Conservation (phyloP, 1,284 basidiomycete genomes). For the Papiliotrema terrestris region DNA sequence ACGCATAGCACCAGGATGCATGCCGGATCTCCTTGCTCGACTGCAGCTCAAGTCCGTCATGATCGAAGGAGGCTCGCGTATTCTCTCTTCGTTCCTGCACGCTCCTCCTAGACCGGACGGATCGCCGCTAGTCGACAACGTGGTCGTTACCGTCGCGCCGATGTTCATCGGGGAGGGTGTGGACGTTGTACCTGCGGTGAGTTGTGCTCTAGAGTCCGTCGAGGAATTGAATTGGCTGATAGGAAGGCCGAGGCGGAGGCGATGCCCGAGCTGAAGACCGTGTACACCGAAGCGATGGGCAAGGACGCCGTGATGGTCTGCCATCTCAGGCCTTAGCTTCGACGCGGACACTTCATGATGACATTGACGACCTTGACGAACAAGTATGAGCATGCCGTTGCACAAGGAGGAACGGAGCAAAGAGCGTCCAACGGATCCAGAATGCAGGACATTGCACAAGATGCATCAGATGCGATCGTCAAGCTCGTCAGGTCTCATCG, state of each 20-base stretch:
- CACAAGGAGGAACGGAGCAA: too few species aligned
- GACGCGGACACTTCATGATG: neutral
- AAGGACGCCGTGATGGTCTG: constrained; percentile 48
- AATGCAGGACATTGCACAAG: too few species aligned
- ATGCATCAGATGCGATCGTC: too few species aligned
- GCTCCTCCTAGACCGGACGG: constrained; percentile 35
- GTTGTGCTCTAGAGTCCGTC: constrained; percentile 6
- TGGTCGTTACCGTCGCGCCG: constrained; percentile 81
- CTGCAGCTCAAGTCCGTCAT: constrained; percentile 71
- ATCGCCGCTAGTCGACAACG: constrained; percentile 58
- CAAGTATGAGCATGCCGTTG: neutral
- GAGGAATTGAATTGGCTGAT: neutral
- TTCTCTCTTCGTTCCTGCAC: constrained; percentile 74
- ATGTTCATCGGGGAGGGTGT: constrained; percentile 73
- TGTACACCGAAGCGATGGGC: constrained; percentile 44
- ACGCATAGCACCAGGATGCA: constrained; percentile 53
- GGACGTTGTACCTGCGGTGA: constrained; percentile 46
- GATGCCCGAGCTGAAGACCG: constrained; percentile 30
- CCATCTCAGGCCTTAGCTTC: neutral
- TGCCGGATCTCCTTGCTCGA: constrained; percentile 57
- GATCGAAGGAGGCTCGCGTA: constrained; percentile 88
- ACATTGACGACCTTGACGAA: neutral
- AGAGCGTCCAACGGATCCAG: too few species aligned
- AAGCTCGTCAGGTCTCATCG: too few species aligned
- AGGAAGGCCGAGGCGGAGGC: constrained; percentile 25